Conservation (phyloP, 805 yeast species). For the Scheffersomyces coipomensis region DNA sequence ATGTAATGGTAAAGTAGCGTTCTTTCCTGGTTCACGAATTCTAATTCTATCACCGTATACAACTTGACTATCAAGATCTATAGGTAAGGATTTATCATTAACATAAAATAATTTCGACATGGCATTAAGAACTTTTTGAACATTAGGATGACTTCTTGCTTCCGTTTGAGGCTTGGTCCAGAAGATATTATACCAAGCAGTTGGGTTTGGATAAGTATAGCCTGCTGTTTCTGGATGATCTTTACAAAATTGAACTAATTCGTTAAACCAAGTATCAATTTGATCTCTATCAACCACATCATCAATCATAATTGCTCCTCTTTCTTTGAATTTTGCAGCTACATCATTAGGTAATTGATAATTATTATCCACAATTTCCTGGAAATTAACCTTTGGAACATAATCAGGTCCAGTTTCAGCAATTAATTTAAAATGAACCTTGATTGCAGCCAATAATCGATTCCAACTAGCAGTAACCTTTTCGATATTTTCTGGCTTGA, state of each 20-base stretch:
- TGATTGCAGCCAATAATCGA: conserved; percentile 20
- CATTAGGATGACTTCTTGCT: conserved; percentile 37
- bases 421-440: conserved; percentile 16
- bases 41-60: conserved; percentile 42
- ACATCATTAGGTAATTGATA: conserved; percentile 7
- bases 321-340: conserved; percentile 8
- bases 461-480: conserved; percentile 27
- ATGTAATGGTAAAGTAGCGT: conserved; percentile 35
- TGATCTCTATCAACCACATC: conserved; percentile 12
- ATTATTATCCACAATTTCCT: conserved; percentile 12
- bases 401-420: conserved; percentile 15
- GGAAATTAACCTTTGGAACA: conserved; percentile 21
- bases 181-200: conserved; percentile 34
- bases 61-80: conserved; percentile 30
- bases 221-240: conserved; percentile 28
- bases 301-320: conserved; percentile 16
- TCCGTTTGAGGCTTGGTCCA: conserved; percentile 39
- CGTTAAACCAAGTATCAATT: conserved; percentile 14
- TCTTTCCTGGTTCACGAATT: conserved; percentile 36
- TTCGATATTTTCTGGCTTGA: conserved; percentile 21
- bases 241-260: conserved; percentile 13
- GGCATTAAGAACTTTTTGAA: conserved; percentile 24
- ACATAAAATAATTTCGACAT: conserved; percentile 12
- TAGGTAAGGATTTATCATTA: conserved; percentile 14
- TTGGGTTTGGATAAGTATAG: conserved; percentile 22